Percentiles rank a stretch among this genome's conserved stretches.
Evolutionary conservation across 192 early-diverging fungal genomes (phyloP).

Genomic region (Podila epigama): DNA sequence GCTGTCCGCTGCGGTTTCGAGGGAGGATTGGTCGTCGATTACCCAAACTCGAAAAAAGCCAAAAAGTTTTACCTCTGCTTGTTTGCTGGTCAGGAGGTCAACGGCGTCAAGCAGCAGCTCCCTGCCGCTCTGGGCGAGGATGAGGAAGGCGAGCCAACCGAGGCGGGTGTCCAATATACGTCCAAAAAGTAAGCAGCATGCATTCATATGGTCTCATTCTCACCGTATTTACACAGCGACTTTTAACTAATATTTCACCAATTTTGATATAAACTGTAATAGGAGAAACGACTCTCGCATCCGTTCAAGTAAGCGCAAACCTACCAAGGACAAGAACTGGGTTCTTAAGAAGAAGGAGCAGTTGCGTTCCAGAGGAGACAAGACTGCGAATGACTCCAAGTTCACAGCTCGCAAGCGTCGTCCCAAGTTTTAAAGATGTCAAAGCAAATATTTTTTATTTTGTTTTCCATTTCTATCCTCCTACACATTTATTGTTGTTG

Average conservation of each 20-base stretch:
- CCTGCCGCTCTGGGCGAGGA: conserved; percentile 71
- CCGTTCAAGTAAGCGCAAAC: conserved; percentile 56
- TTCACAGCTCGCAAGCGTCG: conserved; percentile 95
- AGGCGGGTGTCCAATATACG: conserved; percentile 53
- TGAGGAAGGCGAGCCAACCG: conserved; percentile 54
- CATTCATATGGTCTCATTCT: no score
- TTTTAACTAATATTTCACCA: not conserved
- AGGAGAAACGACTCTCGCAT: conserved; percentile 48
- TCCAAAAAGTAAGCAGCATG: conserved; percentile 37
- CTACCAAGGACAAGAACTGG: conserved; percentile 89
- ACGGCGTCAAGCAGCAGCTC: conserved; percentile 59
- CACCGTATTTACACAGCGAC: no score
- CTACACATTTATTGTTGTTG: not conserved
- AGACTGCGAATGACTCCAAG: conserved; percentile 85
- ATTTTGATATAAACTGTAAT: not conserved
- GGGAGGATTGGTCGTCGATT: conserved; percentile 94
- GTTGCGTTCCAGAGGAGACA: conserved; percentile 75
- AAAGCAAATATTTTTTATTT: conserved; percentile 1
- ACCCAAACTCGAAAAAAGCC: conserved; percentile 95
- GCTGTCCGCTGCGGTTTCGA: conserved; percentile 95
- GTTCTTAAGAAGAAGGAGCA: conserved; percentile 92
- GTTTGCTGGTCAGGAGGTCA: conserved; percentile 87
- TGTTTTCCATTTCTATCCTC: not conserved
- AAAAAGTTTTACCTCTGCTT: conserved; percentile 97
- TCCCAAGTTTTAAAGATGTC: conserved; percentile 76